phyloP scores from a whole-genome alignment of 768 basidiomycete genomes.

The Gautieria morchelliformis region DNA sequence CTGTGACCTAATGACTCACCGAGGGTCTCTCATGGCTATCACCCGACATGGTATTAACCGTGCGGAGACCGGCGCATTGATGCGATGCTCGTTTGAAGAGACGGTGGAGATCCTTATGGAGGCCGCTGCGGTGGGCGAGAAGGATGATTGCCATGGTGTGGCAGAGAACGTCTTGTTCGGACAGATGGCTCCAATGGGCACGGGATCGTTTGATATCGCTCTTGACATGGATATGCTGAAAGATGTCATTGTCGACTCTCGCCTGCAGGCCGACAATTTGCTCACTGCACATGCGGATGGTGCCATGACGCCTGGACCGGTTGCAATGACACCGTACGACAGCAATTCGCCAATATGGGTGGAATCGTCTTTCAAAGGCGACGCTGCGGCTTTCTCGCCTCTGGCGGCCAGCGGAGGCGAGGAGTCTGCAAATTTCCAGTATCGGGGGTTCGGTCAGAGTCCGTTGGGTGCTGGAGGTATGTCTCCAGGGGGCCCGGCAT shows the following conservation, averaged over 20 bases:
- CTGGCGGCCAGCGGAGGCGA: conserved; percentile 82
- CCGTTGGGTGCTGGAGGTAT: conserved; percentile 76
- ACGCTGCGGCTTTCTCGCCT: conserved; percentile 90
- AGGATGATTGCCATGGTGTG: conserved; percentile 95
- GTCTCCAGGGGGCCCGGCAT: conserved; percentile 76
- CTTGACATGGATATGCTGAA: conserved; percentile 98
- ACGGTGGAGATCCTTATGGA: conserved; percentile 99
- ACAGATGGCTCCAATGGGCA: conserved; percentile 99
- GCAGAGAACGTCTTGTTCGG: conserved; percentile 99
- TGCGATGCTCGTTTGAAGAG: conserved; percentile 99
- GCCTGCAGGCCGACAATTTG: conserved; percentile 77
- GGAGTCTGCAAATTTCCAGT: conserved; percentile 65
- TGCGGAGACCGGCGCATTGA: conserved; percentile 96
- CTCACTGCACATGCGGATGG: conserved; percentile 72
- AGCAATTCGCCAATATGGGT: conserved; percentile 82
- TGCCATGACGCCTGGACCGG: conserved; percentile 85
- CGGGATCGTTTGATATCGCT: conserved; percentile 90
- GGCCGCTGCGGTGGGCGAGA: conserved; percentile 95
- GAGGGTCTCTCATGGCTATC: conserved; percentile 92
- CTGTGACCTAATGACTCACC: conserved; percentile 97
- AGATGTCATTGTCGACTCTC: conserved; percentile 95
- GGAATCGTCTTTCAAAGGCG: conserved; percentile 68
- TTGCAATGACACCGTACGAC: conserved; percentile 96
- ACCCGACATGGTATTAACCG: conserved; percentile 99
- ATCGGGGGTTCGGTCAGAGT: conserved; percentile 75